Evolutionary conservation across 257 asterid genomes (phyloP), one percentile per base, ranked within the genome.

Genomic region (Jacaranda copaia): DNA sequence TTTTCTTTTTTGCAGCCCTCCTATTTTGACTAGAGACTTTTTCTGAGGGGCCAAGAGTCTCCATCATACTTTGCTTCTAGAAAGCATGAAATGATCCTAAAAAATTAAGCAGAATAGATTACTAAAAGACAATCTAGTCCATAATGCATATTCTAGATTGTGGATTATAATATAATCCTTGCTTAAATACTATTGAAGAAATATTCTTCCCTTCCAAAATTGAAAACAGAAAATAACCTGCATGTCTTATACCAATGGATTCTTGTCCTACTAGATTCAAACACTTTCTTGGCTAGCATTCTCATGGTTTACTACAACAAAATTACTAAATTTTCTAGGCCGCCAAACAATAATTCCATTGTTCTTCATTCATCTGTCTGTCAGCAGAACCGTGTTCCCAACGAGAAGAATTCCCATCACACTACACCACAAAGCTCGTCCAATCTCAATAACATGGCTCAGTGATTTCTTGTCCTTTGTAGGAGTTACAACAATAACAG

Each of bases 361-460:
- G 7, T 70, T 74, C 70, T 75, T 82, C 73, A 80, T 43, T 88
- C 88, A 84, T 74, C 58, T 6, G 5, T 45, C 83, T 7, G 84
- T 2, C 79, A 85, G 5, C 13, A 88, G 78, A 7, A 70, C 9
- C 0, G 87, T 84, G 79, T 85, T 87, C 40, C 90, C 91, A 2
- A 82, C 60, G 0, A 89, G 83, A 55, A 87, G 76, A 42, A 84
- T 55, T 39, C 73, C 77, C 90, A 87, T 81, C 60, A 84, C 86
- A 4, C 82, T 56, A 15, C 79, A 79, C 94, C 91, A 89, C 36
- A 79, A 85, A 0, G 5, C 65, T 0, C 84, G 46, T 8, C 74
- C 78, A 18, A 74, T 53, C 64, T 18, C 25, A 16, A 76, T 77
- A 3, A 82, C 87, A 25, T 68, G 49, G 20, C 69, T 75, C 68